phyloP scores from a whole-genome alignment of 495 filamentous ascomycete species.

The Podospora anserina region DNA sequence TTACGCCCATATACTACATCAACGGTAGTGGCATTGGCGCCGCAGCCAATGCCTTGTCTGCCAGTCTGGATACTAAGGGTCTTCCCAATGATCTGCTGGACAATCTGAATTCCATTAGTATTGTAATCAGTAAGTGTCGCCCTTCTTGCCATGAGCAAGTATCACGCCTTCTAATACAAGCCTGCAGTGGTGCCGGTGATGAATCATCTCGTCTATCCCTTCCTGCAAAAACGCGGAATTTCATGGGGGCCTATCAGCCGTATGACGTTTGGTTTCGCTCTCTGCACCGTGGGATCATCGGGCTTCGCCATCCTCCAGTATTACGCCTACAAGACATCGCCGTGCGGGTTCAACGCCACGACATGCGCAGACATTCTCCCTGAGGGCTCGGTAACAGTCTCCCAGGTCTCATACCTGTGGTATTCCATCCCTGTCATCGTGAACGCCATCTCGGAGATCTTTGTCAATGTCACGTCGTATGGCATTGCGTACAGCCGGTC shows the following conservation, averaged over 20 bases:
- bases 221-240: constrained; percentile 59
- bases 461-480: constrained; percentile 66
- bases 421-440: constrained; percentile 49
- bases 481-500: constrained; percentile 72
- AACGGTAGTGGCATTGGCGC: constrained; percentile 52
- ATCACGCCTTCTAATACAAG: neutral
- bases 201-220: constrained; percentile 63
- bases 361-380: constrained; percentile 36
- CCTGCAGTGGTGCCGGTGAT: constrained; percentile 57
- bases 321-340: constrained; percentile 60
- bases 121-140: constrained; percentile 52
- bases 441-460: constrained; percentile 63
- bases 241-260: constrained; percentile 69
- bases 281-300: constrained; percentile 61
- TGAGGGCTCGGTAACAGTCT: constrained; percentile 2
- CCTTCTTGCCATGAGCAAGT: neutral
- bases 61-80: constrained; percentile 62
- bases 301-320: constrained; percentile 68
- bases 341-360: constrained; percentile 48
- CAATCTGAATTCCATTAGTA: constrained; percentile 71
- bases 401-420: constrained; percentile 35
- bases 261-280: constrained; percentile 67
- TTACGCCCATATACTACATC: constrained; percentile 69
- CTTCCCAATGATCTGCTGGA: constrained; percentile 73
- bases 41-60: constrained; percentile 50